phyloP scores from a whole-genome alignment of 495 filamentous ascomycete species.

The Aspergillus homomorphus region DNA sequence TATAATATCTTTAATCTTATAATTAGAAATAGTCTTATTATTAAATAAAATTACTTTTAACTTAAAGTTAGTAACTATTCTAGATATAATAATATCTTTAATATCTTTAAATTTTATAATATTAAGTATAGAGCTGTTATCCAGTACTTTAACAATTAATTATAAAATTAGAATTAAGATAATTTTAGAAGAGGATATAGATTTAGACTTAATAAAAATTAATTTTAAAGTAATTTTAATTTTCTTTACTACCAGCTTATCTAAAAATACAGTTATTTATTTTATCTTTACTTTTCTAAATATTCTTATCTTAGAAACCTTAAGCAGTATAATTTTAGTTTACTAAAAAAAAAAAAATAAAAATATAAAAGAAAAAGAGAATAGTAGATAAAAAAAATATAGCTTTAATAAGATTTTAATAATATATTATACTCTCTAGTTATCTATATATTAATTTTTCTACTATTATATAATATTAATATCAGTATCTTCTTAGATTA shows the following conservation, averaged over 20 bases:
- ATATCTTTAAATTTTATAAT: not conserved
- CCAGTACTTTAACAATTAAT: too few species aligned
- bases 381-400: too few species aligned
- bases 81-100: not conserved
- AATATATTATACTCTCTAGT: too few species aligned
- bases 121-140: too few species aligned
- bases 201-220: not conserved
- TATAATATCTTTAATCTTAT: not conserved
- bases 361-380: too few species aligned
- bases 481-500: not conserved
- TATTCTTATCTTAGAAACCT: too few species aligned
- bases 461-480: not conserved
- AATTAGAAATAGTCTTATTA: too few species aligned
- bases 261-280: not conserved
- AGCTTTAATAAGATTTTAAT: not conserved
- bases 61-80: not conserved
- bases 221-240: not conserved
- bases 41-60: not conserved
- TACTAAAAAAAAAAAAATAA: too few species aligned
- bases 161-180: too few species aligned
- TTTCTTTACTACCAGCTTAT: not conserved
- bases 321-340: too few species aligned
- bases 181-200: not conserved
- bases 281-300: not conserved
- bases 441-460: too few species aligned